Base-by-base conservation (phyloP, 176 grass and related monocot genomes). In the Aegilops speltoides region DNA sequence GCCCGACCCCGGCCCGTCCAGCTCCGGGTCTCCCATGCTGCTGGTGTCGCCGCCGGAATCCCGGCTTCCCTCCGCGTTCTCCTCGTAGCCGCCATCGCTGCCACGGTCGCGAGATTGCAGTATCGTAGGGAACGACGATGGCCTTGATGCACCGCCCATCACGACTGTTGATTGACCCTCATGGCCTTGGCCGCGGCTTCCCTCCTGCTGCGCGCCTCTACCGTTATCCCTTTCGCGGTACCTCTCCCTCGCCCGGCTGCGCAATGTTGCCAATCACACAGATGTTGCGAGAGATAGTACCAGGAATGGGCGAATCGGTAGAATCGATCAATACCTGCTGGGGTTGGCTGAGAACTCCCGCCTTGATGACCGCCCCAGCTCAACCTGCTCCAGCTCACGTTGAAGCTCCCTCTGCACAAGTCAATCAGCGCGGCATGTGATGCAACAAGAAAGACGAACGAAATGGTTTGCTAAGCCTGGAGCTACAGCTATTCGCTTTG, bases 371-470 rank as follows among this genome's bases (percentile, higher is more conserved):
- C 91, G 90, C 68, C 91, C 96, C 82, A 90, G 80, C 86, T 98
- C 96, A 67, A 94, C 91, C 87, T 95, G 96, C 88, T 98, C 96
- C 73, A 95, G 68, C 78, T 98, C 93, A 72, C 75, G 89, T 81
- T 98, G 91, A 80, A 98, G 80, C 75, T 98, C 96, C 91, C 84
- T 94, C 96, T 98, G 69, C 69, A 82, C 82, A 88, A 76, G 80
- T 31, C 68, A 82, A 64, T 17, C n/a, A 56, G 31, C 38, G 24
- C n/a, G n/a, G 38, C 38, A 61, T 69, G 46, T 64, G 7, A 41
- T 20, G 41, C 19, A 70, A 14, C 56, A 26, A 40, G 22, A 43
- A 81, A 63, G 70, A 19, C 1, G 12, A 36, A 64, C 25, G 37
- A 73, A 73, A 25, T 73, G 70, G 22, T 45, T 43, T 50, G 5